Percentiles rank a stretch among this genome's conserved stretches.
phyloP scores from a whole-genome alignment of 1,284 basidiomycete genomes.

The Heterobasidion irregulare region DNA sequence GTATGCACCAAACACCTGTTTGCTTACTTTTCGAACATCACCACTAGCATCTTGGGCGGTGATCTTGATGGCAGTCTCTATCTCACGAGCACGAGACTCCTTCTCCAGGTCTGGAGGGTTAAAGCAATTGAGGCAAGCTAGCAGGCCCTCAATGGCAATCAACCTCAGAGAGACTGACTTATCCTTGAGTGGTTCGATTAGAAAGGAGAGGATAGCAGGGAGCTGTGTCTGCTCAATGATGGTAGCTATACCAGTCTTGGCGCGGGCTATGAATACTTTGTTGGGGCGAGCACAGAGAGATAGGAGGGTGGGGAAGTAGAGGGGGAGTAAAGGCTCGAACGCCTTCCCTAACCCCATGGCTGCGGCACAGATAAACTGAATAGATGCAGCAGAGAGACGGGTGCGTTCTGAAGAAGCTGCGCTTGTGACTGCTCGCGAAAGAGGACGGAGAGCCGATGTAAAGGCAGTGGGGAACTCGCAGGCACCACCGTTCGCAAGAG shows the following conservation, averaged over 20 bases:
- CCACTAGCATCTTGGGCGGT: constrained; percentile 71
- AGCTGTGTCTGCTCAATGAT: constrained; percentile 67
- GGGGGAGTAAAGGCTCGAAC: constrained; percentile 64
- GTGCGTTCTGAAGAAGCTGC: constrained; percentile 73
- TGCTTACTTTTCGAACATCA: constrained; percentile 63
- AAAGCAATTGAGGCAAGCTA: constrained; percentile 62
- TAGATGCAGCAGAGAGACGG: constrained; percentile 62
- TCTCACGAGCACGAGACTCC: constrained; percentile 50
- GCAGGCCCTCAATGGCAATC: constrained; percentile 52
- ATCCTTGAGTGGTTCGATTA: constrained; percentile 56
- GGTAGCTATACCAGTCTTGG: constrained; percentile 47
- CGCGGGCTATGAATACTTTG: constrained; percentile 69
- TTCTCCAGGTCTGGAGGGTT: constrained; percentile 71
- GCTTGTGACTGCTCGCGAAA: constrained; percentile 48
- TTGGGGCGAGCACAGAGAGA: constrained; percentile 68
- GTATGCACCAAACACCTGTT: constrained; percentile 72
- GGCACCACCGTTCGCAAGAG: constrained; percentile 51
- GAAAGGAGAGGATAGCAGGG: constrained; percentile 55
- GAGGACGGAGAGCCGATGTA: constrained; percentile 40
- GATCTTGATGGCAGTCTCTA: constrained; percentile 63
- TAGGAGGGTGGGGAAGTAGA: constrained; percentile 65
- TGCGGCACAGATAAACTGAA: constrained; percentile 54
- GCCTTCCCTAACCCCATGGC: constrained; percentile 47
- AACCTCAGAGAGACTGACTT: constrained; percentile 63
- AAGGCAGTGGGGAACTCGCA: constrained; percentile 50